phyloP scores from a whole-genome alignment of 2,329 filamentous ascomycete species.

The Cladobotryum mycophilum region DNA sequence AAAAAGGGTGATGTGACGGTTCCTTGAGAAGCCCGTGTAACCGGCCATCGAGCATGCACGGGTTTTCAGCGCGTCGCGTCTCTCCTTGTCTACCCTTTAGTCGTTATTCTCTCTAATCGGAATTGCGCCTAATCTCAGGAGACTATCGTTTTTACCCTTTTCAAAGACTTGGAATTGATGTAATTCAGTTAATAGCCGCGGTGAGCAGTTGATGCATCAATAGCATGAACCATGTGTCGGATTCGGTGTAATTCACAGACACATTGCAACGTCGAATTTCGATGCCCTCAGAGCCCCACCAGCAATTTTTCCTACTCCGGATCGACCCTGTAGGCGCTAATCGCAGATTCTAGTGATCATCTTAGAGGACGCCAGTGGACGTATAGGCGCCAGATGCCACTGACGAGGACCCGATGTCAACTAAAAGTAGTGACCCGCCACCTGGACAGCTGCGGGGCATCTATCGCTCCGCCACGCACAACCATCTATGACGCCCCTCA shows the following conservation, averaged over 20 bases:
- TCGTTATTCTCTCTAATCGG: no score
- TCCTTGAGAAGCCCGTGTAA: no score
- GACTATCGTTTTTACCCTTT: no score
- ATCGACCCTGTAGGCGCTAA: not conserved
- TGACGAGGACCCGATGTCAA: not conserved
- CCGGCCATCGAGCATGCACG: no score
- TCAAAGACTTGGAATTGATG: not conserved
- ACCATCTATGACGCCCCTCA: slow-evolving; percentile 5
- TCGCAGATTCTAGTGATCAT: not conserved
- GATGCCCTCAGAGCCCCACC: no score
- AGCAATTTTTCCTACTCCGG: no score
- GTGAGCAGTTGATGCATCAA: not conserved
- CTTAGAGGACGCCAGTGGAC: not conserved
- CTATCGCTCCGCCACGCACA: not conserved
- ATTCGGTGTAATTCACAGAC: not conserved
- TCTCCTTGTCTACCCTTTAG: no score
- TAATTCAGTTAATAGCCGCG: not conserved
- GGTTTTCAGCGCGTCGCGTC: no score
- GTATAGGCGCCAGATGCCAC: not conserved
- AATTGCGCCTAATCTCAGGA: no score
- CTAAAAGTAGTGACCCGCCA: not conserved
- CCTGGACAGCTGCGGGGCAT: not conserved
- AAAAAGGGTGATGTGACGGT: not conserved
- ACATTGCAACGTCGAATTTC: not conserved
- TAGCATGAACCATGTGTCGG: not conserved